These are phyloP conservation scores for Blastosporella zonata DNA, from an alignment of 1,284 basidiomycete genomes.

Conservation along the genomic window DNA sequence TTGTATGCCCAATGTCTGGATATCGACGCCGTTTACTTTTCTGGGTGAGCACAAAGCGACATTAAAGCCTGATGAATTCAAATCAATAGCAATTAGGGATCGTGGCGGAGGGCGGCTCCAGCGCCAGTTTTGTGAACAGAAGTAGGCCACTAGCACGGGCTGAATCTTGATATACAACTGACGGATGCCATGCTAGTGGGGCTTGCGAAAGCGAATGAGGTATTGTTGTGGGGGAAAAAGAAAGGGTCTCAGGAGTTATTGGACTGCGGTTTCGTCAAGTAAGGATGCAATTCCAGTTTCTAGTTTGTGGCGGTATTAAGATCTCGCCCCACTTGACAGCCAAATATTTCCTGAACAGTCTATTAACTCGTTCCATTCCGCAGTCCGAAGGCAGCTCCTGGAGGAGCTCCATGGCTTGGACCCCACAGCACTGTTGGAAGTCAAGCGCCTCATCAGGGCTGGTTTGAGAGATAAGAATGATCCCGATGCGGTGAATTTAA, in stretches of 20 bases:
- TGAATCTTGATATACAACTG: background rate
- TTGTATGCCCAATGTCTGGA: conserved; percentile 57
- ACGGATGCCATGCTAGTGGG: conserved; percentile 51
- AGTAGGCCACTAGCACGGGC: conserved; percentile 37
- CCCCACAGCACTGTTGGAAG: conserved; percentile 46
- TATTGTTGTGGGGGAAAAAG: conserved; percentile 66
- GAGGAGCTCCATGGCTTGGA: conserved; percentile 56
- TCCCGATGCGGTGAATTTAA: conserved; percentile 60
- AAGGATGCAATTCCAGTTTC: conserved; percentile 14
- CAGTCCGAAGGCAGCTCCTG: conserved; percentile 46
- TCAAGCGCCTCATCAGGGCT: conserved; percentile 53
- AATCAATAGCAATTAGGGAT: conserved; percentile 41
- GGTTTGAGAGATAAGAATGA: conserved; percentile 62
- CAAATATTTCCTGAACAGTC: conserved; percentile 57
- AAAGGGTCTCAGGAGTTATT: conserved; percentile 57
- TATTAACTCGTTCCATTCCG: conserved; percentile 50
- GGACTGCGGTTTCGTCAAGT: conserved; percentile 67
- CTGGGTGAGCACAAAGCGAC: conserved; percentile 40
- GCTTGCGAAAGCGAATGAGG: conserved; percentile 63
- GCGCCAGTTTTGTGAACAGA: conserved; percentile 63
- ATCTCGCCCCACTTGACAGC: conserved; percentile 31
- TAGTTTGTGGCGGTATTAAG: background rate
- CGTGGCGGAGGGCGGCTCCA: conserved; percentile 62
- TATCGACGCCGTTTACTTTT: conserved; percentile 65
- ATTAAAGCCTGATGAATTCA: background rate